A percentile compares a stretch with the other conserved stretches of the same genome.
Conservation (phyloP, 208 protist genomes). For the Wallacemonas sp. region DNA sequence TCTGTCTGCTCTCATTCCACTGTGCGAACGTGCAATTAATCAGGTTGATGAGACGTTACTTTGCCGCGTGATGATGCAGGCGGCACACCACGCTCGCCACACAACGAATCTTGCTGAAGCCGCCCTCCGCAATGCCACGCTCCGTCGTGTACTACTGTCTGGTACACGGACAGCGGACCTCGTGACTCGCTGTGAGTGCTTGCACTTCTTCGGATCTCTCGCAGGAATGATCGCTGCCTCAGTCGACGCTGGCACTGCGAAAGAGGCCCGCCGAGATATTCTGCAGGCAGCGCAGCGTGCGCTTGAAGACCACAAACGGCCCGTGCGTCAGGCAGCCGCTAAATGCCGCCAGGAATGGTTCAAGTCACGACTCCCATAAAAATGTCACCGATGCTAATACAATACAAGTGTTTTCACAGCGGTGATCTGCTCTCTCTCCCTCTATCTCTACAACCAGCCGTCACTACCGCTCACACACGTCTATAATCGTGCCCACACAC, state of each 20-base stretch:
- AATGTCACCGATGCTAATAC: no score
- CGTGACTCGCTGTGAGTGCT: conserved; percentile 20
- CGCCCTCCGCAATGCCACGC: conserved; percentile 9
- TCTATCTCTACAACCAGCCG: no score
- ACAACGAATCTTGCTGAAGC: neutral
- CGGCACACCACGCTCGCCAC: conserved; percentile 4
- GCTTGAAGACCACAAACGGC: conserved; percentile 61
- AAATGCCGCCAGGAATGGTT: conserved; percentile 30
- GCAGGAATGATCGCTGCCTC: neutral
- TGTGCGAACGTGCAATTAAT: neutral
- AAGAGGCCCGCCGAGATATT: conserved; percentile 30
- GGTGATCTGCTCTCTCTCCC: no score
- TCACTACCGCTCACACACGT: no score
- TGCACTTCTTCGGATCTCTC: conserved; percentile 22
- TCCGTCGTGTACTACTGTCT: conserved; percentile 10
- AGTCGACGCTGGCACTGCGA: conserved; percentile 11
- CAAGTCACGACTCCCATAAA: no score
- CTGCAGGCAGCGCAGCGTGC: conserved; percentile 29
- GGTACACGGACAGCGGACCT: conserved; percentile 1
- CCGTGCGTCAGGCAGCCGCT: conserved; percentile 55
- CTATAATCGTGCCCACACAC: no score
- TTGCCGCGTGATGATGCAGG: conserved; percentile 22
- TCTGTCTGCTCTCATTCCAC: neutral
- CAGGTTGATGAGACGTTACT: neutral
- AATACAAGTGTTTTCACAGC: no score